Evolutionary conservation across 169 alveolate genomes (phyloP), one percentile per base, ranked within the genome.

Genomic region (Plasmodium vivax): DNA sequence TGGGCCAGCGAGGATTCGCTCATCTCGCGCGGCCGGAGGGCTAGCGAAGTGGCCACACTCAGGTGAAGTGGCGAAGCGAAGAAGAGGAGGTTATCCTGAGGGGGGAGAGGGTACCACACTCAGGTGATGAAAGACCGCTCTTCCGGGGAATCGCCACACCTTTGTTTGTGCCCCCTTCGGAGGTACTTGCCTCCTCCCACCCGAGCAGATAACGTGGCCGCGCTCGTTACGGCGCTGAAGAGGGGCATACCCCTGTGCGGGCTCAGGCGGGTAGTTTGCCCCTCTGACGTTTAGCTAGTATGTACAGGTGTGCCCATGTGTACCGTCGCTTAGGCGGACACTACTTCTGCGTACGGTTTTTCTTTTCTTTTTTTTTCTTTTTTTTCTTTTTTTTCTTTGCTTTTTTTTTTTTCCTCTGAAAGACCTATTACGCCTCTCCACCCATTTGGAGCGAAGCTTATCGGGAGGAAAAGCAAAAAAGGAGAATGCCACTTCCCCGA

Each of bases 1-100:
- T 91, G 95, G 95, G 83, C 12, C 41, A 41, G 56, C 19, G 90
- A 90, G 54, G 83, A 84, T 34, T 36, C 38, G 7, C 34, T 72
- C 19, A 34, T 84, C 38, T 5, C 32, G 32, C 38, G 5, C 47
- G 16, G 9, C 32, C 23, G 41, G 19, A 5, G 36, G 27, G 32
- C 16, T 30, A 12, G 23, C 23, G 14, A 34, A 58, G 43, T 4
- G 7, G 23, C 92, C 16, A n/a, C n/a, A n/a, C n/a, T n/a, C n/a
- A n/a, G n/a, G n/a, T n/a, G n/a, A n/a, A n/a, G n/a, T n/a, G n/a
- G n/a, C n/a, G n/a, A 16, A 83, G 47, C 56, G 72, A 30, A 83
- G 51, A 62, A n/a, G 71, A 30, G 41, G 56, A 3, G 79, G 51
- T 6, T 10, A 58, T 7, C n/a, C 54, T n/a, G n/a, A n/a, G n/a